A percentile compares a stretch with the other conserved stretches of the same genome.
phyloP scores from a whole-genome alignment of 257 asterid genomes.

The Fraxinus quadrangulata region DNA sequence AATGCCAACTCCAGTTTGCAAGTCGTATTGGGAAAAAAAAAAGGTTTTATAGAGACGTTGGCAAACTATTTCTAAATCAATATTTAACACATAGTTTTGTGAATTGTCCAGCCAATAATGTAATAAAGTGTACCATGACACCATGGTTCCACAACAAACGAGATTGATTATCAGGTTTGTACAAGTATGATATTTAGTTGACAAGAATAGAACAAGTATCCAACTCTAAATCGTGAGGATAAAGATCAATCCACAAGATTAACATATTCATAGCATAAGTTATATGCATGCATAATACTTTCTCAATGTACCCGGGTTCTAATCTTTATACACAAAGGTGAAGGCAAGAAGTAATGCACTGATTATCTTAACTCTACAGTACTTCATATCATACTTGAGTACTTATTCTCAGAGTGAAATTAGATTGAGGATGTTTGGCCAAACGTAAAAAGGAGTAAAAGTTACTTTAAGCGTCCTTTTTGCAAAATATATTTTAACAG shows the following conservation, averaged over 20 bases:
- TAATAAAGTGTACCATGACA: neutral
- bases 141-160: neutral
- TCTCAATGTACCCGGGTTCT: neutral
- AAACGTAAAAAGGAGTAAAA: too few species aligned
- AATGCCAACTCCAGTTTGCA: neutral
- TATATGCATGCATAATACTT: neutral
- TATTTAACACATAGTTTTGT: neutral
- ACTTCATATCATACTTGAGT: too few species aligned
- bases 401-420: neutral
- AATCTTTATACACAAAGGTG: neutral
- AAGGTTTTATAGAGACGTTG: neutral
- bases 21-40: neutral
- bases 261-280: neutral
- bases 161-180: neutral
- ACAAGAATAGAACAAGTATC: neutral
- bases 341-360: neutral
- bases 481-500: neutral
- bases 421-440: neutral
- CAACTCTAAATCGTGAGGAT: neutral
- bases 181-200: neutral
- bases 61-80: neutral
- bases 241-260: neutral
- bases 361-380: neutral
- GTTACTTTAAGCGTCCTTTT: neutral
- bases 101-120: neutral